Evolutionary conservation across 148 eudicot species (phyloP).

Genomic region (Chenopodium berlandieri): DNA sequence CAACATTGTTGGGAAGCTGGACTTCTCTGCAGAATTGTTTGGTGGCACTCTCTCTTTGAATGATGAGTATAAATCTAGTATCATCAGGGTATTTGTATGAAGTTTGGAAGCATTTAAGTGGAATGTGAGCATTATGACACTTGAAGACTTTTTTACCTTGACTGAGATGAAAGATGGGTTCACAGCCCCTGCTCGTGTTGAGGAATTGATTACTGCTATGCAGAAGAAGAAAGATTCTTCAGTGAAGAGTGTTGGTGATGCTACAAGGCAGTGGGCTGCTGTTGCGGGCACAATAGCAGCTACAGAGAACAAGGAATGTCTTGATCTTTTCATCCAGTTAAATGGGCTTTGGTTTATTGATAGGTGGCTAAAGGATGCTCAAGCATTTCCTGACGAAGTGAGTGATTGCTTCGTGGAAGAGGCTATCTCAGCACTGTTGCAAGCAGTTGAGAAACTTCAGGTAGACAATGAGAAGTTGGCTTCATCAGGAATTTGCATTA

Average conservation of each 20-base stretch:
- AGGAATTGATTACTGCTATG: constrained; percentile 67
- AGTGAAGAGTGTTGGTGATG: constrained; percentile 52
- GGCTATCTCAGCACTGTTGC: constrained; percentile 53
- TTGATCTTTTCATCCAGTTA: constrained; percentile 69
- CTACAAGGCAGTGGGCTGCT: constrained; percentile 75
- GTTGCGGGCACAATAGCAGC: constrained; percentile 76
- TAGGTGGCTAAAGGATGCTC: constrained; percentile 76
- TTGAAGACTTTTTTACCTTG: constrained; percentile 77
- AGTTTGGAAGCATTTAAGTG: constrained; percentile 32
- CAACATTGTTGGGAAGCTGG: constrained; percentile 14
- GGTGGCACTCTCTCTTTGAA: constrained; percentile 6
- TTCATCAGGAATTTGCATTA: constrained; percentile 51
- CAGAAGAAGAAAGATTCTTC: constrained; percentile 51
- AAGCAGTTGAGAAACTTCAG: constrained; percentile 63
- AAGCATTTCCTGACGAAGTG: constrained; percentile 39
- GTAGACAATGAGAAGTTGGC: constrained; percentile 41
- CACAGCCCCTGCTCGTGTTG: constrained; percentile 64
- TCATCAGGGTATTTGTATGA: constrained; percentile 18
- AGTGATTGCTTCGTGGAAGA: constrained; percentile 61
- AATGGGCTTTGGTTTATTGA: constrained; percentile 65
- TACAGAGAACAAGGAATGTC: constrained; percentile 78
- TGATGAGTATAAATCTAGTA: constrained; percentile 23
- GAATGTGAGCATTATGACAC: constrained; percentile 60
- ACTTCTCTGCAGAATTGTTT: not conserved
- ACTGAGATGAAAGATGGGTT: constrained; percentile 92